These are phyloP conservation scores for Aureobasidium lini DNA, from an alignment of 2,329 filamentous ascomycete genomes.

Conservation along the genomic window DNA sequence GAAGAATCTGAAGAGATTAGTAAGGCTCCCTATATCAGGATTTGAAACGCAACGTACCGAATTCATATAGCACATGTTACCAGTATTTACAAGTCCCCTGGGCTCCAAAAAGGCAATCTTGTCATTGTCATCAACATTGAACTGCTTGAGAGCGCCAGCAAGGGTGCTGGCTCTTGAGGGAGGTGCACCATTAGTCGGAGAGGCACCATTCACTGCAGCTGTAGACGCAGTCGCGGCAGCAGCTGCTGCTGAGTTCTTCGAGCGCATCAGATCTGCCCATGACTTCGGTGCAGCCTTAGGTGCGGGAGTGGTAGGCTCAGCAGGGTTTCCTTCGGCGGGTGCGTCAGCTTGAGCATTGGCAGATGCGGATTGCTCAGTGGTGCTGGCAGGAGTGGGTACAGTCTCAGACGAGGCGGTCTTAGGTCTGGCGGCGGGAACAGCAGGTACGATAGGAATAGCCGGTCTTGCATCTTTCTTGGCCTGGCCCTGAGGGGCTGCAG, in stretches of 20 bases:
- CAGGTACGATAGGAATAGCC: conserved; percentile 47
- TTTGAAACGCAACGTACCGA: conserved; percentile 53
- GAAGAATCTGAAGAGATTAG: conserved; percentile 63
- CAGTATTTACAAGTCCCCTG: conserved; percentile 87
- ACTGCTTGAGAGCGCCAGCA: conserved; percentile 68
- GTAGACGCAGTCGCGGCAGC: conserved; percentile 25
- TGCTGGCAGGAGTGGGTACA: background rate
- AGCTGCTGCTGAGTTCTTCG: conserved; percentile 34
- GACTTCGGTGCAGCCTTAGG: conserved; percentile 41
- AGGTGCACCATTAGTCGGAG: conserved; percentile 16
- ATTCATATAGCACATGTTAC: conserved; percentile 99
- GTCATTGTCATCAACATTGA: conserved; percentile 56
- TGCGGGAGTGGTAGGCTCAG: conserved; percentile 37
- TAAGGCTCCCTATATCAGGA: background rate
- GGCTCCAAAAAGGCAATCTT: conserved; percentile 83
- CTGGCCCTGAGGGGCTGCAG: conserved; percentile 23
- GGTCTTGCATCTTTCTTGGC: conserved; percentile 36
- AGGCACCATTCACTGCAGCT: conserved; percentile 20
- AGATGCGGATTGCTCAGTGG: conserved; percentile 7
- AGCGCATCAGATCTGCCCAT: conserved; percentile 62
- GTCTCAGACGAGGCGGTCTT: conserved; percentile 33
- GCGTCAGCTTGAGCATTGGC: conserved; percentile 14
- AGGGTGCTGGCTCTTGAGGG: conserved; percentile 54
- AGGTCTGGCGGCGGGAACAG: conserved; percentile 32
- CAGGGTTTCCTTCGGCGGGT: conserved; percentile 26